Base-by-base conservation (phyloP, 805 yeast species). In the Ogataea paradorogensis region DNA sequence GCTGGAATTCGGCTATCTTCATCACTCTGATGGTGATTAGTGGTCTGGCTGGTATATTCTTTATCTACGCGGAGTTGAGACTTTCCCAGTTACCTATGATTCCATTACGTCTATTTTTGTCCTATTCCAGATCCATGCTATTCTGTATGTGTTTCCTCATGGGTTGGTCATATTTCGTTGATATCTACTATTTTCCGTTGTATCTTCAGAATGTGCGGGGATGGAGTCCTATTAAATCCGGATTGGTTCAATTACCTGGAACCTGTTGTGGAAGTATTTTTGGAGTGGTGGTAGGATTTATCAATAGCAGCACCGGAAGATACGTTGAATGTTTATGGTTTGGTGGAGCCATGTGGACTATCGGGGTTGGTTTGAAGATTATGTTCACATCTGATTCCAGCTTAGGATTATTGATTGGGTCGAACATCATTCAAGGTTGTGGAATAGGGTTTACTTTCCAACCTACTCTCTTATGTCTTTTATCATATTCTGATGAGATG, bases 401-500 rank as follows among this genome's bases (percentile, higher is more conserved):
- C 14, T 44, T 52, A 8, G 66, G 62, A 3, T 66, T 65, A 1
- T 52, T 66, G 18, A 60, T 55, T 5, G 61, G 69, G 14, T 55
- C 67, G 2, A 53, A 69, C 43, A 27, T 59, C 45, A 35, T 72
- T 50, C 54, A 58, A 37, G 70, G 73, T 16, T 42, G 54, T 21
- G 73, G 77, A 0, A 66, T 66, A 6, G 80, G 76, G 1, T 67
- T 62, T 42, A 67, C 73, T 6, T 71, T 72, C 61, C 78, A 73
- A 48, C 77, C 77, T 2, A 65, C 73, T 0, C 61, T 73, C 59
- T 71, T 74, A 9, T 79, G 78, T 1, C 65, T 67, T 26, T 73
- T 66, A 50, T 74, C 77, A 1, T 74, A 73, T 40, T 59, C 77
- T 7, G 59, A 51, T 32, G 64, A 68, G 33, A 58, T 69, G 2